These are phyloP conservation scores for Allomyces arbusculus DNA, from an alignment of 192 early-diverging fungal genomes.

Conservation along the genomic window DNA sequence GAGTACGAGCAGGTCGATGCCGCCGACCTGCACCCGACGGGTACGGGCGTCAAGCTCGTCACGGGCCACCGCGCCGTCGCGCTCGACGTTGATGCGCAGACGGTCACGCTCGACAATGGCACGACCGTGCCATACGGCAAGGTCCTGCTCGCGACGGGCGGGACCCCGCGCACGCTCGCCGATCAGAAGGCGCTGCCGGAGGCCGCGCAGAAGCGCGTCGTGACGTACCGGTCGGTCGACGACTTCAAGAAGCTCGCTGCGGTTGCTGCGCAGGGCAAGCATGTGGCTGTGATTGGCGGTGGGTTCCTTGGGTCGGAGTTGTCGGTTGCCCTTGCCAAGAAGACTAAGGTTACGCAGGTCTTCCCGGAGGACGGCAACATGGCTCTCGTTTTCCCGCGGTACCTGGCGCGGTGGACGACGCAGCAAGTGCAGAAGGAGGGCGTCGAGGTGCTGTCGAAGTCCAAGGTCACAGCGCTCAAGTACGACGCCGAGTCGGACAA, in stretches of 20 bases:
- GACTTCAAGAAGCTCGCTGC: slow-evolving; percentile 28
- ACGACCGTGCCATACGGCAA: slow-evolving; percentile 27
- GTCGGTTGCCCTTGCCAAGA: slow-evolving; percentile 25
- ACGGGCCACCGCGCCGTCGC: slow-evolving; percentile 18
- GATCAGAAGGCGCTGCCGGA: slow-evolving; percentile 8
- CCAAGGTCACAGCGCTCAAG: slow-evolving; percentile 14
- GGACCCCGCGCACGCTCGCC: slow-evolving; percentile 25
- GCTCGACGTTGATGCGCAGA: slow-evolving; percentile 26
- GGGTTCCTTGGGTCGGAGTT: slow-evolving; percentile 47
- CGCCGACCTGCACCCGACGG: slow-evolving; percentile 14
- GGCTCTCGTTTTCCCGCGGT: slow-evolving; percentile 33
- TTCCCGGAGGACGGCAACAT: slow-evolving; percentile 43
- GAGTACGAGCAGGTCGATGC: slow-evolving; percentile 11
- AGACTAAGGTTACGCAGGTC: slow-evolving; percentile 28
- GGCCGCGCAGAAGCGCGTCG: slow-evolving; percentile 12
- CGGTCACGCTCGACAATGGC: slow-evolving; percentile 26
- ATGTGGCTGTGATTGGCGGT: slow-evolving; percentile 35
- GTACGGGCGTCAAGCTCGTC: slow-evolving; percentile 20
- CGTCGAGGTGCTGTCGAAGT: slow-evolving; percentile 24
- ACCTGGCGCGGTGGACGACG: slow-evolving; percentile 41
- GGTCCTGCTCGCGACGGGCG: slow-evolving; percentile 39
- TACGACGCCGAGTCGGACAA: slow-evolving; percentile 9
- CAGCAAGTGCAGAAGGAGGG: slow-evolving; percentile 23
- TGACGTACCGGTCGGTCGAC: slow-evolving; percentile 32
- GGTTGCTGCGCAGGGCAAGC: slow-evolving; percentile 16